Percentiles rank a stretch among this genome's conserved stretches.
phyloP scores from a whole-genome alignment of 2,329 filamentous ascomycete genomes.

The Botrytis porri region DNA sequence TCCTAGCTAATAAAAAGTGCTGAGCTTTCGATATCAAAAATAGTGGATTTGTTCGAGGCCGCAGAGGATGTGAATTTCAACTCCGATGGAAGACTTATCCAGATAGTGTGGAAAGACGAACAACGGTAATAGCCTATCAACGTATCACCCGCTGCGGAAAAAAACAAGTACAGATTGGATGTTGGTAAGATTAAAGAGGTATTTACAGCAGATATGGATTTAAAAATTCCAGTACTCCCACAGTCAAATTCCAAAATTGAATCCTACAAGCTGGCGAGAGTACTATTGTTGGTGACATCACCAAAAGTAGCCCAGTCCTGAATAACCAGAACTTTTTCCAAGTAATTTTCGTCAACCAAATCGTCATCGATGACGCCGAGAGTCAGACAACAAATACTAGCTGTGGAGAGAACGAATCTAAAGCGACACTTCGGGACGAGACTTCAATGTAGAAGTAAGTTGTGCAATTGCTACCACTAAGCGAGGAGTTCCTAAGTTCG shows the following conservation, averaged over 20 bases:
- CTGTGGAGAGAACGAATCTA: constrained; percentile 5
- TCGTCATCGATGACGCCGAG: constrained; percentile 3
- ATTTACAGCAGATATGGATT: constrained; percentile 18
- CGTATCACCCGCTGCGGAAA: background rate
- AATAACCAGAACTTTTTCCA: background rate
- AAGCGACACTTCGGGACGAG: constrained; percentile 16
- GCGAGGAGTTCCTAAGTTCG: constrained; percentile 1
- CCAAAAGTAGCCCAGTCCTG: constrained; percentile 3
- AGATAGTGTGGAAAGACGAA: constrained; percentile 16
- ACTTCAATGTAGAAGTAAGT: constrained; percentile 15
- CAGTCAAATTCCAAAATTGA: constrained; percentile 19
- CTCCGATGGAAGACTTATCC: constrained; percentile 19
- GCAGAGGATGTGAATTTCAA: background rate
- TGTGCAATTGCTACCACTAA: constrained; percentile 10
- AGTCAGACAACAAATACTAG: background rate
- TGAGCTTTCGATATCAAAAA: constrained; percentile 15
- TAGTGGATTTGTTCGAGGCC: background rate
- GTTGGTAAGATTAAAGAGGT: constrained; percentile 19
- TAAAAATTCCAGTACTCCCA: constrained; percentile 20
- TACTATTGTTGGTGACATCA: constrained; percentile 20
- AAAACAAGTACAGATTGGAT: constrained; percentile 18
- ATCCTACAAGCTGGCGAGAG: constrained; percentile 11
- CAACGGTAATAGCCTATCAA: constrained; percentile 23
- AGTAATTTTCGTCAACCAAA: background rate
- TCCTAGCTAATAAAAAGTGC: background rate